Evolutionary conservation across 1,284 basidiomycete genomes (phyloP).

Genomic region (Trichosporon sp.): DNA sequence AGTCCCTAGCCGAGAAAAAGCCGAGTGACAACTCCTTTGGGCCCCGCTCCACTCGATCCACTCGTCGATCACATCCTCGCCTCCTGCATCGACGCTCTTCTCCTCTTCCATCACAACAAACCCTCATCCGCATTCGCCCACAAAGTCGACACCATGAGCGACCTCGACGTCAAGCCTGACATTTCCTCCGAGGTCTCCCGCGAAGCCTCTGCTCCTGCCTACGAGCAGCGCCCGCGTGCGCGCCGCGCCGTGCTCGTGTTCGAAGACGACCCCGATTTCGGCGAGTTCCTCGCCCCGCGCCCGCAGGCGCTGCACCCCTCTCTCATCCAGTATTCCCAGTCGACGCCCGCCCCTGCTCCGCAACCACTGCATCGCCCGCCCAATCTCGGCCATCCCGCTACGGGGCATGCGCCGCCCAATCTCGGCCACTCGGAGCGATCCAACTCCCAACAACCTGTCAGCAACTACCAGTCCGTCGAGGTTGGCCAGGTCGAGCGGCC

Average conservation of each 20-base stretch:
- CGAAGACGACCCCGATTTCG: neutral
- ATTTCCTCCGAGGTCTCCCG: neutral
- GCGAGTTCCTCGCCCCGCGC: constrained; percentile 8
- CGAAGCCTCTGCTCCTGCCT: neutral
- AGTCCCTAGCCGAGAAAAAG: constrained; percentile 5
- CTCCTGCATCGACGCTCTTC: neutral
- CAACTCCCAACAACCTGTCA: neutral
- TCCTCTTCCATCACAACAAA: neutral
- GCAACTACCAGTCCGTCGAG: neutral
- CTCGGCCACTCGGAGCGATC: neutral
- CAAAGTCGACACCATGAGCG: neutral
- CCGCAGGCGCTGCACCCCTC: neutral
- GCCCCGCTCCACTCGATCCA: neutral
- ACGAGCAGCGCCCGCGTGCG: neutral
- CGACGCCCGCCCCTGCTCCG: neutral
- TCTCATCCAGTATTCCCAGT: neutral
- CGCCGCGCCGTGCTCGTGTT: constrained; percentile 11
- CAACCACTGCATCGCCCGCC: neutral
- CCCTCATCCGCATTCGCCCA: too few species aligned
- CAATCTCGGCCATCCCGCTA: neutral
- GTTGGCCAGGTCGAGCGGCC: neutral
- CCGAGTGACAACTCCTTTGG: neutral
- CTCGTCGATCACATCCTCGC: neutral
- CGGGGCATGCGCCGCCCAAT: too few species aligned
- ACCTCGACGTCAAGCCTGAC: constrained; percentile 8